Evolutionary conservation across 306 rosid species (phyloP).

Genomic region (Malus domestica): DNA sequence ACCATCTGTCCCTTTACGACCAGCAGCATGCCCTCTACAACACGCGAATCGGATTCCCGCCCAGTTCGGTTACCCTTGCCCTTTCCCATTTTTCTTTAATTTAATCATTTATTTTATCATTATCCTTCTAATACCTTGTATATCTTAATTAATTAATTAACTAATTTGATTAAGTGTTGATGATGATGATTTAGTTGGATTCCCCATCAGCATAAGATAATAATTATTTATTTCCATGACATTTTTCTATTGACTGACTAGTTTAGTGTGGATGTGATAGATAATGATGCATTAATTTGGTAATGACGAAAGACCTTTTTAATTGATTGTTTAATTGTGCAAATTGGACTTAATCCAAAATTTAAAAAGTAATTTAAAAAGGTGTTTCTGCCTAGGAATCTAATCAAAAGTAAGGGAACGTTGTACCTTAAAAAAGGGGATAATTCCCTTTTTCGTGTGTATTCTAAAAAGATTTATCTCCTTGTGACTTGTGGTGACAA

Average conservation of each 20-base stretch:
- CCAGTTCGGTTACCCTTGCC: not conserved
- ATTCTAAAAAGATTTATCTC: not conserved
- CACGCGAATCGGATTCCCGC: slow-evolving; percentile 79
- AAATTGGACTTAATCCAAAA: slow-evolving; percentile 26
- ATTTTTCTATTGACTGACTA: slow-evolving; percentile 7
- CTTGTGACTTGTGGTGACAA: slow-evolving; percentile 7
- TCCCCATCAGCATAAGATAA: not conserved
- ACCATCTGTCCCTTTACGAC: slow-evolving; percentile 79
- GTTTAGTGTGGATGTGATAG: not conserved
- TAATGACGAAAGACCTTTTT: not conserved
- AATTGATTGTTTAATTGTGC: not conserved
- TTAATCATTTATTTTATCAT: not conserved
- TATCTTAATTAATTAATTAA: slow-evolving; percentile 1
- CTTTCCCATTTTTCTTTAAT: not conserved
- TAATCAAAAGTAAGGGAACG: slow-evolving; percentile 33
- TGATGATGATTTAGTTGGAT: not conserved
- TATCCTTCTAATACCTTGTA: not conserved
- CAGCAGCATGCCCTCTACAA: slow-evolving; percentile 65
- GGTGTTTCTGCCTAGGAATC: slow-evolving; percentile 51
- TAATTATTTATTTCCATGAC: not conserved
- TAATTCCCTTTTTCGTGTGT: slow-evolving; percentile 15
- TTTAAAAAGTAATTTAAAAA: slow-evolving; percentile 16
- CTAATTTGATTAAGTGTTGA: not conserved
- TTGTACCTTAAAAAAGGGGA: slow-evolving; percentile 26
- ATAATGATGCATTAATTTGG: slow-evolving; percentile 7